These are phyloP conservation scores for Lasiosphaeria hispida DNA, from an alignment of 495 filamentous ascomycete genomes.

Conservation along the genomic window DNA sequence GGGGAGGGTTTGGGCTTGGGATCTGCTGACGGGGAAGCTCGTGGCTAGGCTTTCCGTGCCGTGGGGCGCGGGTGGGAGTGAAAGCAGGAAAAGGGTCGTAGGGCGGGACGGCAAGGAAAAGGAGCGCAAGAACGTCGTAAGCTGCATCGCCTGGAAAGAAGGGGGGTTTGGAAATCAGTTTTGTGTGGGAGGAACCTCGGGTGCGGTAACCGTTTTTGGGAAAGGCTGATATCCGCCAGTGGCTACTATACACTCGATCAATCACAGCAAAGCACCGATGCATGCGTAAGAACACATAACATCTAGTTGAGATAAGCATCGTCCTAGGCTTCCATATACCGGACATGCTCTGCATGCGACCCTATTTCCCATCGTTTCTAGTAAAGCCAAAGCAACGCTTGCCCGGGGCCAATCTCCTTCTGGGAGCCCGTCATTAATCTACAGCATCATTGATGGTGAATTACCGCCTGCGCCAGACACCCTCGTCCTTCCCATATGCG, in stretches of 20 bases:
- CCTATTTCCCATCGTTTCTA: not conserved
- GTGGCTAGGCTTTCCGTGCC: conserved; percentile 59
- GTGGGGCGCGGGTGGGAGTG: conserved; percentile 53
- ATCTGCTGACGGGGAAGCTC: conserved; percentile 73
- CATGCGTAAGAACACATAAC: no score
- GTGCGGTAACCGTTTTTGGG: conserved; percentile 55
- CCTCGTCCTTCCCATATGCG: conserved; percentile 12
- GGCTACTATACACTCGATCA: no score
- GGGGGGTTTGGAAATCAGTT: conserved; percentile 59
- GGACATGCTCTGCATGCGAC: conserved; percentile 6
- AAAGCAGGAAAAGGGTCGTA: conserved; percentile 42
- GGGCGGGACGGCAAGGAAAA: conserved; percentile 53
- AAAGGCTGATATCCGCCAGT: conserved; percentile 22
- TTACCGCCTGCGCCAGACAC: conserved; percentile 16
- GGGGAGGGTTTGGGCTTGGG: conserved; percentile 81
- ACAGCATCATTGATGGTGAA: conserved; percentile 10
- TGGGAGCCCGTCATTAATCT: conserved; percentile 12
- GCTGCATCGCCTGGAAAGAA: conserved; percentile 71
- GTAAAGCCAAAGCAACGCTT: not conserved
- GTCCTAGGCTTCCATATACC: not conserved
- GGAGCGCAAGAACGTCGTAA: conserved; percentile 51
- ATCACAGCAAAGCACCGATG: no score
- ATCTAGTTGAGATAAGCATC: not conserved
- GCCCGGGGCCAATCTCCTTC: not conserved
- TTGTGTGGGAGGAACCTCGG: conserved; percentile 54